These are phyloP conservation scores for Hygrophila difformis DNA, from an alignment of 257 asterid species.

Conservation along the genomic window DNA sequence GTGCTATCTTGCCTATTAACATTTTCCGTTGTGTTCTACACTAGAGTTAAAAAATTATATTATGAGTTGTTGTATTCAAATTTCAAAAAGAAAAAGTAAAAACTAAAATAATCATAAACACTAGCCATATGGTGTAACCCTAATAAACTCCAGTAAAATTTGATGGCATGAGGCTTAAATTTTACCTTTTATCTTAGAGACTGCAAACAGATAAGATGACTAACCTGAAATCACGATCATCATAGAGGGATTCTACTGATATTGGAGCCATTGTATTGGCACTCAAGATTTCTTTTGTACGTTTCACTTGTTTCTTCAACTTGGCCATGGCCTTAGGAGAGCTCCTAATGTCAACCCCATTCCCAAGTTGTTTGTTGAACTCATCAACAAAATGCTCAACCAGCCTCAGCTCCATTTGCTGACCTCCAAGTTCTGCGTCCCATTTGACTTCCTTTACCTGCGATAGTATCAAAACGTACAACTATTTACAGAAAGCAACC, in stretches of 20 bases:
- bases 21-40: too few species aligned
- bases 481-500: conserved; percentile 1
- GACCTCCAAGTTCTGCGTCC: conserved; percentile 95
- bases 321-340: conserved; percentile 96
- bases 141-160: not conserved
- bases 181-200: not conserved
- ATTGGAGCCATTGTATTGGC: conserved; percentile 91
- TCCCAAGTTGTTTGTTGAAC: conserved; percentile 83
- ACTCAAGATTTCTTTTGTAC: conserved; percentile 94
- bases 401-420: conserved; percentile 80
- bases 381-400: conserved; percentile 88
- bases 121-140: too few species aligned
- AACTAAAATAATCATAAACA: not conserved
- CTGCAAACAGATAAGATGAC: conserved; percentile 10
- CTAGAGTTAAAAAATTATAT: too few species aligned
- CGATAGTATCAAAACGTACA: conserved; percentile 21
- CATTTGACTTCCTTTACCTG: conserved; percentile 97
- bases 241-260: conserved; percentile 86
- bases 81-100: too few species aligned
- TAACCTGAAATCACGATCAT: conserved; percentile 91
- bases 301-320: conserved; percentile 91
- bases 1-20: too few species aligned
- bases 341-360: conserved; percentile 67
- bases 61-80: too few species aligned
- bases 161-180: conserved; percentile 3